phyloP scores from a whole-genome alignment of 805 yeast genomes.

The Candida sithepensis region DNA sequence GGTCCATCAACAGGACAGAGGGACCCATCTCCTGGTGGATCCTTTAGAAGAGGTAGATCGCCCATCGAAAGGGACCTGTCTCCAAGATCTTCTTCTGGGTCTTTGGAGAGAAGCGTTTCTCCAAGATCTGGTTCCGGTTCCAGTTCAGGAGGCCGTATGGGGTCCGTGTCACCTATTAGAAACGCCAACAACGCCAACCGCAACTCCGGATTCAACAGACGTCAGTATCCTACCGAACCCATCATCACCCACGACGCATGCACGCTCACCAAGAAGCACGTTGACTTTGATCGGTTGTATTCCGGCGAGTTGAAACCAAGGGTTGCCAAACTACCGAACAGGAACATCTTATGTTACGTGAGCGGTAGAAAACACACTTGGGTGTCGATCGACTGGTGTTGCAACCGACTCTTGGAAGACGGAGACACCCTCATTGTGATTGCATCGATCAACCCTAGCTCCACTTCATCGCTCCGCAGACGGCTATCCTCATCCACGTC shows the following conservation, averaged over 20 bases:
- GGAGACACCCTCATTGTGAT: conserved; percentile 68
- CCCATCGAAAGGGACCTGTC: conserved; percentile 17
- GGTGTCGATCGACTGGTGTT: conserved; percentile 75
- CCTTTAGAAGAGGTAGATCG: conserved; percentile 17
- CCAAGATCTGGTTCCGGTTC: conserved; percentile 15
- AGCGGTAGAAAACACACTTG: conserved; percentile 76
- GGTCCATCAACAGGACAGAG: conserved; percentile 16
- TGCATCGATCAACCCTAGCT: conserved; percentile 42
- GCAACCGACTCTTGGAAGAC: conserved; percentile 49
- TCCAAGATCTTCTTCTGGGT: conserved; percentile 9
- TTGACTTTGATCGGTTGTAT: conserved; percentile 45
- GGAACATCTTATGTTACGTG: conserved; percentile 60
- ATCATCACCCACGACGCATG: conserved; percentile 37
- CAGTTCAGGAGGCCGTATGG: conserved; percentile 7
- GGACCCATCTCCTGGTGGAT: conserved; percentile 21
- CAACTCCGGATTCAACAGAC: conserved; percentile 3
- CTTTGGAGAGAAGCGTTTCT: conserved; percentile 21
- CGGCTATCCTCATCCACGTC: conserved; percentile 12
- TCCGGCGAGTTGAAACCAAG: conserved; percentile 31
- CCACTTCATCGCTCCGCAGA: conserved; percentile 21
- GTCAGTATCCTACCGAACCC: conserved; percentile 34
- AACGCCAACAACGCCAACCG: conserved; percentile 6
- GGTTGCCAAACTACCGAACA: conserved; percentile 39
- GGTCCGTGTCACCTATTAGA: conserved; percentile 22
- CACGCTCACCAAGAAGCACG: conserved; percentile 45